These are phyloP conservation scores for Penicillium sp. DNA, from an alignment of 2,329 filamentous ascomycete genomes.

Conservation along the genomic window DNA sequence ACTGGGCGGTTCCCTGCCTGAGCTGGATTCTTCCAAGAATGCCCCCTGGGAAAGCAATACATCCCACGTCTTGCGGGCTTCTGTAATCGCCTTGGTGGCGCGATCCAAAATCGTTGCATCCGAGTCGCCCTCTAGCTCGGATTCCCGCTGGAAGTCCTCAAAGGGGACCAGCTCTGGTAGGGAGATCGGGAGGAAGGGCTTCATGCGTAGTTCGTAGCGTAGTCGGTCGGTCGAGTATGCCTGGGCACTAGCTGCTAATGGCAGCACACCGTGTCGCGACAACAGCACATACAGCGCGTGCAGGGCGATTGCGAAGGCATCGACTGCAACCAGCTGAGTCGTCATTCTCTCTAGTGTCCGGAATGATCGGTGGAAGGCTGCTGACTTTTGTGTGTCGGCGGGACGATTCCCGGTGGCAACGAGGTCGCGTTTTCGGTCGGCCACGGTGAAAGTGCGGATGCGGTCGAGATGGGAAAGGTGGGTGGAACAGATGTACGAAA, in stretches of 20 bases:
- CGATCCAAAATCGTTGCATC: conserved; percentile 46
- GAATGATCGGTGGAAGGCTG: conserved; percentile 43
- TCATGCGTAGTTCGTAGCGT: conserved; percentile 85
- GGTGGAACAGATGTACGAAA: conserved; percentile 73
- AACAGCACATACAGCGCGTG: conserved; percentile 69
- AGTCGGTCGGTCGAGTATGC: conserved; percentile 71
- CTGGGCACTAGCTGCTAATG: conserved; percentile 51
- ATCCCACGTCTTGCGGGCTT: conserved; percentile 51
- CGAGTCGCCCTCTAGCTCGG: conserved; percentile 48
- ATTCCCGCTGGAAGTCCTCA: conserved; percentile 60
- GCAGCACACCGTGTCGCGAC: conserved; percentile 57
- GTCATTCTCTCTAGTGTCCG: conserved; percentile 64
- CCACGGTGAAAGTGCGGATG: conserved; percentile 67
- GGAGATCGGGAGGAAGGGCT: conserved; percentile 72
- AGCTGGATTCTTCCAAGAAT: conserved; percentile 30
- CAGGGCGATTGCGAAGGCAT: conserved; percentile 57
- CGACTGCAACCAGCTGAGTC: conserved; percentile 67
- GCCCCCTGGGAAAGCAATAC: conserved; percentile 44
- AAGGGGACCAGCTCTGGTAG: conserved; percentile 70
- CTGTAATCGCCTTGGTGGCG: conserved; percentile 42
- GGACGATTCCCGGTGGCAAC: conserved; percentile 9
- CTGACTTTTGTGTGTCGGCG: conserved; percentile 29
- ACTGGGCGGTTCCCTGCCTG: conserved; percentile 33
- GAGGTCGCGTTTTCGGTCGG: conserved; percentile 34
- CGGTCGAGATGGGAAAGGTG: conserved; percentile 72